Base-by-base conservation (phyloP, 345 rosid genomes). In the Anastatica hierochuntica region DNA sequence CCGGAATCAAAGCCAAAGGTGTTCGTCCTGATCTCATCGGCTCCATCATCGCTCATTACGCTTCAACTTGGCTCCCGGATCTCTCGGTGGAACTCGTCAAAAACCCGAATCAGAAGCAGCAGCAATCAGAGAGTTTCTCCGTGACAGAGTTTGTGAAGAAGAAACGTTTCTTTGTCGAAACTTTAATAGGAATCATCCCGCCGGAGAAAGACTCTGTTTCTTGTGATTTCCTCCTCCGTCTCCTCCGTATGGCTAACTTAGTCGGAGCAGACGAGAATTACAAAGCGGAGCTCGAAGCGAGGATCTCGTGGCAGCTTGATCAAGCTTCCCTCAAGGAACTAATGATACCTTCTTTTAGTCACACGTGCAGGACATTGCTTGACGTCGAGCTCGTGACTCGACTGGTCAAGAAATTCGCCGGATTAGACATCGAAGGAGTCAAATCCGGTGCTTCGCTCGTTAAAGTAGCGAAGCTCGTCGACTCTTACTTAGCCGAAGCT, bases 271-370 rank as follows among this genome's bases (percentile, higher is more conserved):
- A 82, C 49, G 57, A 74, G 1, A 15, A 34, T 3, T 84, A 76
- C 67, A 72, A 67, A 36, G 67, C 52, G 0, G 96, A 90, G 82
- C 77, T 90, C 0, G 98, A 90, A 73, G 74, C 52, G 52, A 70
- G 84, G 73, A 66, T 82, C 19, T 74, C 95, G 4, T 77, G 84
- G 96, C 95, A 84, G 56, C 80, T 90, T 0, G 98, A 90, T 52
- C 84, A 78, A 52, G 95, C 98, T 40, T 82, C 95, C 0, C 52
- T 90, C 33, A 84, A 80, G 57, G 98, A 90, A 71, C 30, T 90
- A 7, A 68, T 90, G 98, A 82, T 90, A 59, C 98, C 98, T 1
- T 87, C 95, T 6, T 90, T 90, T 6, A 87, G 95, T 61, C 96
- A 87, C 67, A 80, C 82, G 4, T 76, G 85, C 29, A 78, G 77